phyloP scores from a whole-genome alignment of 805 yeast genomes.

The Monosporozyma aerobia region DNA sequence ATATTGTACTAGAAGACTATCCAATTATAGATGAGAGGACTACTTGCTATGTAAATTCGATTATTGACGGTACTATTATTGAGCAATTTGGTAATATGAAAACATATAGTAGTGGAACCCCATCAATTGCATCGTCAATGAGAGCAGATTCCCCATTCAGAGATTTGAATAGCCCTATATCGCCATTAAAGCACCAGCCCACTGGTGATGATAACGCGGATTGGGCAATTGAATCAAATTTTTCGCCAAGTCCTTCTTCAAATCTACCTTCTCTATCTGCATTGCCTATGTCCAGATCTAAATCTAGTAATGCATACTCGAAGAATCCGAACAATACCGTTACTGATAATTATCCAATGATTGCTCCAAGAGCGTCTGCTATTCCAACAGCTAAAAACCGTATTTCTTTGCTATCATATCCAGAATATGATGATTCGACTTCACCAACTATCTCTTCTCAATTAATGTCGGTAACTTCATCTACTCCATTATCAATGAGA shows the following conservation, averaged over 20 bases:
- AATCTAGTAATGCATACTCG: constrained; percentile 1
- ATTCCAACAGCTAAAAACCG: constrained; percentile 2
- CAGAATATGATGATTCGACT: constrained; percentile 1
- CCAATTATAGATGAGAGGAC: constrained; percentile 20
- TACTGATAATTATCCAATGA: background rate
- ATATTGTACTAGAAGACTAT: constrained; percentile 17
- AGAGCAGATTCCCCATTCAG: constrained; percentile 9
- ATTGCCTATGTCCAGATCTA: constrained; percentile 7
- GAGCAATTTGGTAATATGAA: constrained; percentile 14
- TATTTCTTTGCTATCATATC: constrained; percentile 1
- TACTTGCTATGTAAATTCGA: constrained; percentile 18
- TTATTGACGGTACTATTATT: constrained; percentile 20
- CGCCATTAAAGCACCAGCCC: background rate
- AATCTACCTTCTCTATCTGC: constrained; percentile 1
- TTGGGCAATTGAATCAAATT: constrained; percentile 2
- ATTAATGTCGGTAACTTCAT: constrained; percentile 7
- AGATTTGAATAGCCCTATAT: constrained; percentile 1
- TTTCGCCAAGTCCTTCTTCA: background rate
- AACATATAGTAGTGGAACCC: constrained; percentile 6
- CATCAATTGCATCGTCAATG: constrained; percentile 5
- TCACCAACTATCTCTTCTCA: constrained; percentile 8
- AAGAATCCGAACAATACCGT: background rate
- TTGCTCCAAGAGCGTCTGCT: constrained; percentile 6
- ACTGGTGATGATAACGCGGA: constrained; percentile 1
- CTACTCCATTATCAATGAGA: constrained; percentile 10